Evolutionary conservation across 768 basidiomycete genomes (phyloP).

Genomic region (Agaricus sinodeliciosus): DNA sequence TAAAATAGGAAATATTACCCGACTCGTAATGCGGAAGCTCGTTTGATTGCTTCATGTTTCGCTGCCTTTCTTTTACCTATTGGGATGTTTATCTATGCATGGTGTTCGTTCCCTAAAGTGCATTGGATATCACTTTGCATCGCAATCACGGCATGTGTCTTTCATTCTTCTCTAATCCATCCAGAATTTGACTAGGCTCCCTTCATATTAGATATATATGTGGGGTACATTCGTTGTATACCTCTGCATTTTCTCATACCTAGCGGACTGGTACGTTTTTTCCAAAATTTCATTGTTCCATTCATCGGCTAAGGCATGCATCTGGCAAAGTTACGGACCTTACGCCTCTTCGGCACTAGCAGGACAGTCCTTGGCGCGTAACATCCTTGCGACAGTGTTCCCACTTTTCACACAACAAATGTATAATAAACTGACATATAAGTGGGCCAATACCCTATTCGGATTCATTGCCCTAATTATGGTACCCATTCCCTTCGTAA

Average conservation of each 20-base stretch:
- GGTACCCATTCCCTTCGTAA: constrained; percentile 53
- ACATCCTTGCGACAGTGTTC: constrained; percentile 44
- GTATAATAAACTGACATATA: constrained; percentile 47
- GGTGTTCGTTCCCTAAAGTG: constrained; percentile 48
- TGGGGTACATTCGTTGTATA: constrained; percentile 49
- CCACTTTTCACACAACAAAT: constrained; percentile 59
- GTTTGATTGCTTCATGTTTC: constrained; percentile 50
- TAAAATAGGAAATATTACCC: constrained; percentile 24
- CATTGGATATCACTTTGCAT: constrained; percentile 59
- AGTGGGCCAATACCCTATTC: constrained; percentile 57
- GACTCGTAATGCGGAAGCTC: constrained; percentile 46
- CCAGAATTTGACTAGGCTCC: no score
- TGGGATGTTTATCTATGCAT: constrained; percentile 68
- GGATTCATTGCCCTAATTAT: constrained; percentile 44
- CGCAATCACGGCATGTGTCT: constrained; percentile 35
- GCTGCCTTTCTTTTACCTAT: constrained; percentile 47
- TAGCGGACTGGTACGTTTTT: constrained; percentile 52
- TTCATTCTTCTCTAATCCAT: neutral
- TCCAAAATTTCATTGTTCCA: neutral
- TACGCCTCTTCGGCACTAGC: constrained; percentile 68
- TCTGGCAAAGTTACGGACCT: constrained; percentile 36
- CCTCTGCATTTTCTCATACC: constrained; percentile 48
- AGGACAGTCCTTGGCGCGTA: constrained; percentile 58
- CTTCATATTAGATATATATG: constrained; percentile 35
- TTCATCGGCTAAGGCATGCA: neutral